A percentile compares a stretch with the other conserved stretches of the same genome.
Evolutionary conservation across 1,139 yeast genomes (phyloP).

Genomic region (Candida mesenterica): DNA sequence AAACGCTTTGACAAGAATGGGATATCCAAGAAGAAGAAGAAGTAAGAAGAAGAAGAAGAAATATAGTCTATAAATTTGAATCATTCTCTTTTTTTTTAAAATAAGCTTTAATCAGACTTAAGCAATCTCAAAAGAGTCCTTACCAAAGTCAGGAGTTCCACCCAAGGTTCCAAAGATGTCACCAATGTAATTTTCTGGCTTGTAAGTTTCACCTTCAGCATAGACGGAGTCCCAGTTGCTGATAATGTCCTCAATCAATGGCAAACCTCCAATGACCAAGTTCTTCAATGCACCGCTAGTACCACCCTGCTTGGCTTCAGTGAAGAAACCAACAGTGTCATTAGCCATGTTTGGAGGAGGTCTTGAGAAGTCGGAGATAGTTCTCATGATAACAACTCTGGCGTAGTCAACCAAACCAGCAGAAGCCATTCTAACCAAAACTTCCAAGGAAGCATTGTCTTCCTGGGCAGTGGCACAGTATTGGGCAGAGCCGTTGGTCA

Average conservation of each 20-base stretch:
- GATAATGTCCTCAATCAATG: conserved; percentile 54
- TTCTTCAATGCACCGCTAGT: conserved; percentile 48
- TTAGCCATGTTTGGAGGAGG: conserved; percentile 48
- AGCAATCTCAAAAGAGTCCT: conserved; percentile 11
- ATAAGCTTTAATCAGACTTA: no score
- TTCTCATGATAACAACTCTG: conserved; percentile 60
- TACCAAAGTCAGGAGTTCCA: conserved; percentile 20
- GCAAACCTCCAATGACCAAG: conserved; percentile 54
- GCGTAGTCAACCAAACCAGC: conserved; percentile 56
- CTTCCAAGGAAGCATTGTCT: conserved; percentile 66
- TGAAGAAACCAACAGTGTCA: conserved; percentile 51
- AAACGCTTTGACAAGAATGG: no score
- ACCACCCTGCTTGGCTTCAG: conserved; percentile 53
- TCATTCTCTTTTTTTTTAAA: no score
- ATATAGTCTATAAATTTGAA: not conserved
- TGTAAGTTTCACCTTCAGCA: conserved; percentile 25
- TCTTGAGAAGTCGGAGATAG: conserved; percentile 61
- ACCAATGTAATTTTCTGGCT: conserved; percentile 56
- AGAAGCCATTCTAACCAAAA: conserved; percentile 53
- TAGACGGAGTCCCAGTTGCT: conserved; percentile 52
- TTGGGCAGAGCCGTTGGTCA: conserved; percentile 59
- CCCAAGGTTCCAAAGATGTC: conserved; percentile 56
- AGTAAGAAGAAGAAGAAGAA: no score
- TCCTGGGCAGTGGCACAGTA: conserved; percentile 69
- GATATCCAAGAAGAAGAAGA: no score